Evolutionary conservation across 768 basidiomycete genomes (phyloP).

Genomic region (Leccinum disarticulatum): DNA sequence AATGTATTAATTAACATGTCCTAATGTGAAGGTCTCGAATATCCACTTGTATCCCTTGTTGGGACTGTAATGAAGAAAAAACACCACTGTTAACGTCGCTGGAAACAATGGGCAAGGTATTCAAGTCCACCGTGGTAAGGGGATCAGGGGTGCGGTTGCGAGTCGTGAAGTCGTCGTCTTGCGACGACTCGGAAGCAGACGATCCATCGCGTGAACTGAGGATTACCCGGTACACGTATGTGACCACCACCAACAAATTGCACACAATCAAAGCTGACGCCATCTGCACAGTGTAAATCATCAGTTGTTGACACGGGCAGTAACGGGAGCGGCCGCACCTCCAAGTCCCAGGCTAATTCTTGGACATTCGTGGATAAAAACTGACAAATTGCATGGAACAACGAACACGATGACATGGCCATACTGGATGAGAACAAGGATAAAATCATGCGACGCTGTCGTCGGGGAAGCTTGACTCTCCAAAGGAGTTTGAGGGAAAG

Average conservation of each 20-base stretch:
- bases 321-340: background rate
- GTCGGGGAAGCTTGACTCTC: constrained; percentile 13
- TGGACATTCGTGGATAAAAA: background rate
- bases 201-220: background rate
- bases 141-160: background rate
- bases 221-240: constrained; percentile 11
- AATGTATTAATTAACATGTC: background rate
- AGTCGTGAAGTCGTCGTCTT: constrained; percentile 15
- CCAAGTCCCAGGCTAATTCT: background rate
- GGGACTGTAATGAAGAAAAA: background rate
- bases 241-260: constrained; percentile 17
- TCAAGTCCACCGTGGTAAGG: constrained; percentile 14
- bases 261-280: constrained; percentile 9
- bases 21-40: background rate
- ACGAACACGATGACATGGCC: constrained; percentile 7
- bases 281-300: background rate
- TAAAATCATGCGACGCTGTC: constrained; percentile 20
- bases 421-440: constrained; percentile 13
- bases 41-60: background rate
- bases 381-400: background rate
- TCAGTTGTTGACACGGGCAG: background rate
- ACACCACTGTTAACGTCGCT: background rate
- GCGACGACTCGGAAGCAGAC: background rate
- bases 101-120: background rate
- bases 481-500: constrained; percentile 9